Percentiles rank a stretch among this genome's conserved stretches.
Evolutionary conservation across 2,329 filamentous ascomycete genomes (phyloP).

Genomic region (Geosmithia morbida): DNA sequence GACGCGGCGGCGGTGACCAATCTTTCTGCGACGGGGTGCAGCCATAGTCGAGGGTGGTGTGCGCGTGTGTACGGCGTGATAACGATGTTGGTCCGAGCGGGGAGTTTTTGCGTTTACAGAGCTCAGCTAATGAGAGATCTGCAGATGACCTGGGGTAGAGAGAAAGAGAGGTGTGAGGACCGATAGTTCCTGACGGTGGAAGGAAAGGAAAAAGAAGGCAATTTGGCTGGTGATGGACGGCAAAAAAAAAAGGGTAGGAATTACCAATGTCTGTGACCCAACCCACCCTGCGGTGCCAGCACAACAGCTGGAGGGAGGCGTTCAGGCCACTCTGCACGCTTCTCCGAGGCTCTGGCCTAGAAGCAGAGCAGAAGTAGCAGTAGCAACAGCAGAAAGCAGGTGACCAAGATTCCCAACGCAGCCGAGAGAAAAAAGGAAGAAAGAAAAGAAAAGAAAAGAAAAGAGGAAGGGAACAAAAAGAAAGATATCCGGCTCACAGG

Average conservation of each 20-base stretch:
- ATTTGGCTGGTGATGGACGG: background rate
- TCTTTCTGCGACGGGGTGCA: constrained; percentile 45
- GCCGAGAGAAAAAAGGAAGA: background rate
- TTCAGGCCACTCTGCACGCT: background rate
- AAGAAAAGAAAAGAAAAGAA: too few relatives aligned
- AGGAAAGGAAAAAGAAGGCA: background rate
- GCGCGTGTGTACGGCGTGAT: background rate
- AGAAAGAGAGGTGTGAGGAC: too few relatives aligned
- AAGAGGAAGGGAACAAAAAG: too few relatives aligned
- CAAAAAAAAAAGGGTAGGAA: background rate
- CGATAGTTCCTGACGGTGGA: background rate
- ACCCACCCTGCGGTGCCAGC: background rate
- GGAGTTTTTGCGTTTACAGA: background rate
- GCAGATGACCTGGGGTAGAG: background rate
- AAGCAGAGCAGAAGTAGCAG: background rate
- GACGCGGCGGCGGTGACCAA: constrained; percentile 52
- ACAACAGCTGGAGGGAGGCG: background rate
- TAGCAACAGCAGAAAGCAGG: background rate
- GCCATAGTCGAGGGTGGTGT: constrained; percentile 13
- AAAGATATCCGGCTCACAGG: too few relatives aligned
- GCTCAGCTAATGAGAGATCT: background rate
- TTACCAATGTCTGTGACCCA: background rate
- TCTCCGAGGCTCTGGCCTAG: background rate
- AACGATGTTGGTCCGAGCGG: background rate
- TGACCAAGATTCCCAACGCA: background rate